A percentile compares a stretch with the other conserved stretches of the same genome.
Conservation (phyloP, 352 stramenopile species). For the Phytophthora foliorum region DNA sequence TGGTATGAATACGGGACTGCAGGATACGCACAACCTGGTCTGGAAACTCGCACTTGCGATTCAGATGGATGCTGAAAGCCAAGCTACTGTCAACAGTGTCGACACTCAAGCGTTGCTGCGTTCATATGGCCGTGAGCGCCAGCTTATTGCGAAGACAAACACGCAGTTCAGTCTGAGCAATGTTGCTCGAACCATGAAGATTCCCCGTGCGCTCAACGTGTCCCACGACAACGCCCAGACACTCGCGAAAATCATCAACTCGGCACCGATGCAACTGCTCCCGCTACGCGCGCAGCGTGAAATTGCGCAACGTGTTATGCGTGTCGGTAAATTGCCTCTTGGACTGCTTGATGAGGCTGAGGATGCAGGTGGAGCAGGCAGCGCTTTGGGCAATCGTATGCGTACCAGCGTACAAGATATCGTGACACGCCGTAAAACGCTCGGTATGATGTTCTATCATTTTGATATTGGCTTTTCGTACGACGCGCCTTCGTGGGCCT, state of each 20-base stretch:
- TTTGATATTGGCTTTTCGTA: conserved; percentile 91
- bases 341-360: conserved; percentile 53
- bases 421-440: conserved; percentile 54
- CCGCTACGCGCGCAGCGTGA: conserved; percentile 62
- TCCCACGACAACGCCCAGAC: conserved; percentile 82
- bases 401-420: conserved; percentile 66
- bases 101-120: conserved; percentile 54
- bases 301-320: conserved; percentile 77
- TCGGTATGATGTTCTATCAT: conserved; percentile 90
- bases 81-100: not conserved
- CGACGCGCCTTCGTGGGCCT: conserved; percentile 50
- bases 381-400: conserved; percentile 68
- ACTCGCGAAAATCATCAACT: conserved; percentile 68
- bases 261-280: conserved; percentile 66
- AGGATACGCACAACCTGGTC: conserved; percentile 93
- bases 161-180: conserved; percentile 89
- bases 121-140: conserved; percentile 87
- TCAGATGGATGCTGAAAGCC: conserved; percentile 29
- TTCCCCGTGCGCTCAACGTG: conserved; percentile 83
- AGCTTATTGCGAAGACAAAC: conserved; percentile 78
- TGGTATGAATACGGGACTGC: conserved; percentile 94
- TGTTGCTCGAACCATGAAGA: conserved; percentile 88
- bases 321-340: conserved; percentile 73
- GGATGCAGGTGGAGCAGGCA: conserved; percentile 40
- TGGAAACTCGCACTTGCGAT: conserved; percentile 92